These are phyloP conservation scores for Barnettozyma vustinii DNA, from an alignment of 805 yeast species.

Conservation along the genomic window DNA sequence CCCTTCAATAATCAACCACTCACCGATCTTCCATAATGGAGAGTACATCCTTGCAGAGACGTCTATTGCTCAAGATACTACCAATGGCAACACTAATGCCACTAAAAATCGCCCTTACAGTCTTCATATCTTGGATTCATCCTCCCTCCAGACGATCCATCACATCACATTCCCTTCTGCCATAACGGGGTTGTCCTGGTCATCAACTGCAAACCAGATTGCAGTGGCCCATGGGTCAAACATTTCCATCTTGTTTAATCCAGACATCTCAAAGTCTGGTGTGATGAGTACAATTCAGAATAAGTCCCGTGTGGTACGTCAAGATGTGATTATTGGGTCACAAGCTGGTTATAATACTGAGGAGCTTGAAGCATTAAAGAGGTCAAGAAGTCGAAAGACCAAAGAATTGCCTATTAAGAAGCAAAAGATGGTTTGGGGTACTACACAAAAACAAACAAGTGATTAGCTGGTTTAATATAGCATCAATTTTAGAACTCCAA, in stretches of 20 bases:
- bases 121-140: constrained; percentile 17
- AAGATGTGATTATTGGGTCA: constrained; percentile 4
- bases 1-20: constrained; percentile 1
- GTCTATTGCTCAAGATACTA: not conserved
- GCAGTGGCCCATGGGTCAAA: constrained; percentile 15
- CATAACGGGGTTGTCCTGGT: constrained; percentile 21
- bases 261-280: constrained; percentile 18
- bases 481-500: constrained; percentile 3
- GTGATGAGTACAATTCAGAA: constrained; percentile 16
- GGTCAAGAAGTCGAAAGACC: constrained; percentile 10
- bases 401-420: not conserved
- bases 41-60: constrained; percentile 3
- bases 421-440: constrained; percentile 15
- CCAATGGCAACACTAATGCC: not conserved
- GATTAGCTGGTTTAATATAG: not conserved
- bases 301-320: constrained; percentile 14
- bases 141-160: constrained; percentile 17
- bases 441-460: constrained; percentile 1
- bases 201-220: constrained; percentile 20
- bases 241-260: constrained; percentile 16
- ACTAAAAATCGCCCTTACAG: not conserved
- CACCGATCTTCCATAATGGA: constrained; percentile 4
- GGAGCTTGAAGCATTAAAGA: constrained; percentile 14
- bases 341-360: constrained; percentile 17
- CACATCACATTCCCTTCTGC: constrained; percentile 1